Percentiles rank a stretch among this genome's conserved stretches.
Evolutionary conservation across 805 yeast species (phyloP).

Genomic region (Nakazawaea wyomingensis): DNA sequence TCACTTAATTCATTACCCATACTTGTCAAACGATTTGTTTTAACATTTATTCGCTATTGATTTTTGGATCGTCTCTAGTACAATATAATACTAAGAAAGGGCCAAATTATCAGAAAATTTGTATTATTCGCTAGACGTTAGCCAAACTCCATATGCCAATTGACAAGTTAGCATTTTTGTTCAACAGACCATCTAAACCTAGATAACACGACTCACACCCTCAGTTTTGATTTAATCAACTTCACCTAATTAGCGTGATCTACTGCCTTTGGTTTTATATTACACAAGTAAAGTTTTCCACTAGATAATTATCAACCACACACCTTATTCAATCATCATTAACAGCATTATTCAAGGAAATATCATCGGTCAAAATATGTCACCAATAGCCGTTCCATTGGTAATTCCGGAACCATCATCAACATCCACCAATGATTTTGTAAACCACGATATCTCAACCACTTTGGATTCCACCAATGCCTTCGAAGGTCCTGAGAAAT

Average conservation of each 20-base stretch:
- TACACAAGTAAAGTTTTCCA: too few relatives aligned
- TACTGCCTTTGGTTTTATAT: too few relatives aligned
- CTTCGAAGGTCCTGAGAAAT: slow-evolving; percentile 96
- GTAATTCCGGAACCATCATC: slow-evolving; percentile 13
- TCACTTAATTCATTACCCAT: not conserved
- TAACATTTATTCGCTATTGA: not conserved
- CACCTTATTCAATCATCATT: too few relatives aligned
- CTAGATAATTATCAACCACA: too few relatives aligned
- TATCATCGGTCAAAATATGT: slow-evolving; percentile 2
- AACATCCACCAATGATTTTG: slow-evolving; percentile 25
- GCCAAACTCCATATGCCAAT: slow-evolving; percentile 19
- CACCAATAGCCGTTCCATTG: slow-evolving; percentile 13
- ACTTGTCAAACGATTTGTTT: slow-evolving; percentile 1
- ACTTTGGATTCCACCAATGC: slow-evolving; percentile 85
- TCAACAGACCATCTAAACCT: slow-evolving; percentile 29
- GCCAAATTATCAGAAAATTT: not conserved
- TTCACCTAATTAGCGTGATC: too few relatives aligned
- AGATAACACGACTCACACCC: slow-evolving; percentile 24
- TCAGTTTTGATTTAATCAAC: too few relatives aligned
- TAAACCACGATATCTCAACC: slow-evolving; percentile 76
- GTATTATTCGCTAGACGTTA: not conserved
- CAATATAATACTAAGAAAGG: not conserved
- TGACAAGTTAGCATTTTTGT: slow-evolving; percentile 25
- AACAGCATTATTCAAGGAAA: not conserved
- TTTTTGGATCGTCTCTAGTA: slow-evolving; percentile 2